These are phyloP conservation scores for Astragalus membranaceus DNA, from an alignment of 306 rosid species.

Conservation along the genomic window DNA sequence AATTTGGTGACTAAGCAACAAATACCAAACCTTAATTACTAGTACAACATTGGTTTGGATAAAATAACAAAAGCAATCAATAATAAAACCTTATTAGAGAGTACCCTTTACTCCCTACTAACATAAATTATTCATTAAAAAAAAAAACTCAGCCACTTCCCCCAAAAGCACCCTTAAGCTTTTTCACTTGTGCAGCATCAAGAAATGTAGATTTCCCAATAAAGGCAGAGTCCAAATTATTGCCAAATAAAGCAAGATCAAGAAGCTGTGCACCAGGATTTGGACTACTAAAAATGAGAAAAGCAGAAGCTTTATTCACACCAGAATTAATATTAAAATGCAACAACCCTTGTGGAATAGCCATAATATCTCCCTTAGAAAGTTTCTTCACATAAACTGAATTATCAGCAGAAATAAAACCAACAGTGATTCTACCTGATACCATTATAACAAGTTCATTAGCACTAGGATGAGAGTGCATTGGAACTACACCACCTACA, in stretches of 20 bases:
- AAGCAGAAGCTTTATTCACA: constrained; percentile 25
- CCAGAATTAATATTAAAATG: constrained; percentile 58
- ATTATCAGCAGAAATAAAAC: constrained; percentile 49
- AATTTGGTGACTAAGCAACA: background rate
- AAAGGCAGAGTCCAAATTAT: constrained; percentile 31
- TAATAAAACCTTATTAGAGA: no score
- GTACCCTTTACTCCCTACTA: no score
- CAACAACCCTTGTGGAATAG: constrained; percentile 59
- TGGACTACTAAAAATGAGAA: constrained; percentile 37
- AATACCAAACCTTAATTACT: background rate
- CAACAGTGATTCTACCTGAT: constrained; percentile 44
- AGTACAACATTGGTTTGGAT: background rate
- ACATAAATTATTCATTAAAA: no score
- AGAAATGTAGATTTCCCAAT: constrained; percentile 44
- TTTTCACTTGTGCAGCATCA: constrained; percentile 46
- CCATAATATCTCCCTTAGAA: constrained; percentile 38
- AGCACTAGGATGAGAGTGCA: constrained; percentile 60
- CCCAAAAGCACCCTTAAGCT: constrained; percentile 67
- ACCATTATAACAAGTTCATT: constrained; percentile 35
- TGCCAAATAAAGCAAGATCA: constrained; percentile 55
- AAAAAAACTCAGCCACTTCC: constrained; percentile 18
- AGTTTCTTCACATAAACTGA: constrained; percentile 38
- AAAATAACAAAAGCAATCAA: background rate
- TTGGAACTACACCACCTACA: constrained; percentile 33
- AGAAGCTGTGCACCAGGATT: constrained; percentile 55